Base-by-base conservation (phyloP, 2,329 filamentous ascomycete genomes). In the Pseudogymnoascus sp. region DNA sequence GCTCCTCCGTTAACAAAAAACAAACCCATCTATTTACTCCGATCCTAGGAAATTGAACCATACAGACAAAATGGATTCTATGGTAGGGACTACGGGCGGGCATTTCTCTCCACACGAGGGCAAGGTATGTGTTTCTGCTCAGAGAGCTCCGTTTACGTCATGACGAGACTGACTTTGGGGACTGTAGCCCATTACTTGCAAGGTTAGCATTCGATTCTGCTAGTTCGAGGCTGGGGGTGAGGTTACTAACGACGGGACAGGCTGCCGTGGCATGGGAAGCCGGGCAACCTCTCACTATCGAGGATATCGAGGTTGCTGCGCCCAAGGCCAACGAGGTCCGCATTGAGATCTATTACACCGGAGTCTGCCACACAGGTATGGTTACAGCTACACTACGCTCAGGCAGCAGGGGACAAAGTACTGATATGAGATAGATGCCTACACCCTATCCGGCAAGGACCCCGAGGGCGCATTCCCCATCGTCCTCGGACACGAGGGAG, bases 201-300 rank as follows among this genome's bases (percentile, higher is more conserved):
- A 95, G 79, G 82, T 83, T 75, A 67, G 70, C 60, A 53, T n/a
- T 19, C 42, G 19, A 47, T 47, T 47, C 42, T 47, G 21, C 6
- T 1, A 9, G 21, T 9, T n/a, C 5, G 42, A 47, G 9, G 21
- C 42, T 26, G 42, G 19, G 21, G 42, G 5, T 15, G 21, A 47
- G 42, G 15, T 15, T 47, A 47, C 42, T 47, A 13, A 47, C 3
- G 17, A 19, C 13, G 11, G 40, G 19, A 13, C 19, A 87, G 88
- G 95, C 95, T 70, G 95, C 95, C 73, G 89, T 99, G 68, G 95
- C 95, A 76, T 99, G 95, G 95, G 93, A 93, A 78, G 92, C 95
- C 59, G 93, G 90, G 75, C 90, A 96, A 80, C 88, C 91, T 70
- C 85, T 99, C 68, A 86, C 82, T 72, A 84, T 97, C 70, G 95